These are phyloP conservation scores for Coniochaeta sp. DNA, from an alignment of 2,329 filamentous ascomycete species.

Conservation along the genomic window DNA sequence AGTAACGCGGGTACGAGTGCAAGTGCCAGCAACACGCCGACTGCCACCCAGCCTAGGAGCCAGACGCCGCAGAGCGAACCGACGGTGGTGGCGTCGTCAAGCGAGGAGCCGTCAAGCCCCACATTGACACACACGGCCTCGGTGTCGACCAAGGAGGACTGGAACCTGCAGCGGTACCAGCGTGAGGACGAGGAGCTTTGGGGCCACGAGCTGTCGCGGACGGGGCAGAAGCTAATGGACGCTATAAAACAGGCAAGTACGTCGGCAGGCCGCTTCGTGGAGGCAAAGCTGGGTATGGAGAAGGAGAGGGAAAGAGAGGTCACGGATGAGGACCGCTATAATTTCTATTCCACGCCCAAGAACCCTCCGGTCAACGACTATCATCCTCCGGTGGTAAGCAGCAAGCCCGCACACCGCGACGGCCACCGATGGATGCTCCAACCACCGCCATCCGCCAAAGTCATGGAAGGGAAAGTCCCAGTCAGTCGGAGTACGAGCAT, in stretches of 20 bases:
- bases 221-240: slow-evolving; percentile 50
- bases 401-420: slow-evolving; percentile 59
- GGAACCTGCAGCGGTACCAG: slow-evolving; percentile 76
- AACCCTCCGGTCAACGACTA: slow-evolving; percentile 79
- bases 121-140: slow-evolving; percentile 27
- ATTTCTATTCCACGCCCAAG: slow-evolving; percentile 52
- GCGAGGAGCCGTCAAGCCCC: slow-evolving; percentile 38
- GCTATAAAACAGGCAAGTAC: slow-evolving; percentile 51
- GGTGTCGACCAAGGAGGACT: slow-evolving; percentile 43
- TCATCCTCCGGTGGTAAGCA: slow-evolving; percentile 77
- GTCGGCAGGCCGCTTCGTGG: slow-evolving; percentile 46
- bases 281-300: slow-evolving; percentile 40
- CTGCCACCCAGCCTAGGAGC: slow-evolving; percentile 6
- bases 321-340: slow-evolving; percentile 41
- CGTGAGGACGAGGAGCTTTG: slow-evolving; percentile 83
- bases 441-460: slow-evolving; percentile 78
- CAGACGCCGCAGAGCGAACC: slow-evolving; percentile 24
- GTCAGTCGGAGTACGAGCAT: slow-evolving; percentile 57
- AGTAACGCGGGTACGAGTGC: slow-evolving; percentile 21
- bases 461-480: slow-evolving; percentile 83
- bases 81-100: slow-evolving; percentile 27
- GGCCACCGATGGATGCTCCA: slow-evolving; percentile 89
- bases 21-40: slow-evolving; percentile 12
- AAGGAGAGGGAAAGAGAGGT: slow-evolving; percentile 34
- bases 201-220: slow-evolving; percentile 54